A percentile compares a stretch with the other conserved stretches of the same genome.
Conservation (phyloP, 192 early-diverging fungal genomes). For the Geranomyces michiganensis region DNA sequence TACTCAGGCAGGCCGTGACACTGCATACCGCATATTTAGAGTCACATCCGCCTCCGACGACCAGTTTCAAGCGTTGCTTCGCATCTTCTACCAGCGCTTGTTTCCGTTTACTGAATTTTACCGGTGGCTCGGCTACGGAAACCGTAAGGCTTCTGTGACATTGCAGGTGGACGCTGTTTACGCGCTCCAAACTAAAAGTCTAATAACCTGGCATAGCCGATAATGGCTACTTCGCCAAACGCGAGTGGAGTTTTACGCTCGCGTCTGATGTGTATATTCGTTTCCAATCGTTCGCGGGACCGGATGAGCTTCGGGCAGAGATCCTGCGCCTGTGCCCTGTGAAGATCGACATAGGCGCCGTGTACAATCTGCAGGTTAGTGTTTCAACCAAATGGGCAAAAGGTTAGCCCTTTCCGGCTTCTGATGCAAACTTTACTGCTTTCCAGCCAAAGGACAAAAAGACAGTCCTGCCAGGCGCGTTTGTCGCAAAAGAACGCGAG, state of each 20-base stretch:
- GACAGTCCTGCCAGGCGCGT: conserved; percentile 67
- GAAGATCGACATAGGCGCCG: conserved; percentile 97
- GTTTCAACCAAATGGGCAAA: background rate
- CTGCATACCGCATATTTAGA: too few species aligned
- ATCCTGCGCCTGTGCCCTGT: conserved; percentile 75
- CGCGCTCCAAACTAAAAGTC: background rate
- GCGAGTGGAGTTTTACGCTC: conserved; percentile 93
- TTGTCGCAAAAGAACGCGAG: conserved; percentile 82
- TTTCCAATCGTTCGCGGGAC: conserved; percentile 79
- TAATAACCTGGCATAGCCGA: conserved; percentile 37
- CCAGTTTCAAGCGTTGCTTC: conserved; percentile 27
- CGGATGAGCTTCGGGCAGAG: conserved; percentile 74
- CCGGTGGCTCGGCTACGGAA: conserved; percentile 84
- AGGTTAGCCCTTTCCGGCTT: background rate
- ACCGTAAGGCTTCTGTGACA: conserved; percentile 40
- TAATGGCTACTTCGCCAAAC: conserved; percentile 76
- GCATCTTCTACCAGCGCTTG: conserved; percentile 78
- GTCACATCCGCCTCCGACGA: background rate
- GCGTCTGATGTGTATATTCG: conserved; percentile 81
- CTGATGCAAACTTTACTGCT: background rate
- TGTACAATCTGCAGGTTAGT: conserved; percentile 77
- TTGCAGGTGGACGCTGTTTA: background rate
- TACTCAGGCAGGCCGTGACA: too few species aligned
- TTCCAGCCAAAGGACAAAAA: conserved; percentile 82
- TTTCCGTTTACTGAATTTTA: conserved; percentile 85